These are phyloP conservation scores for Phytopythium vexans DNA, from an alignment of 352 stramenopile genomes.

Conservation along the genomic window DNA sequence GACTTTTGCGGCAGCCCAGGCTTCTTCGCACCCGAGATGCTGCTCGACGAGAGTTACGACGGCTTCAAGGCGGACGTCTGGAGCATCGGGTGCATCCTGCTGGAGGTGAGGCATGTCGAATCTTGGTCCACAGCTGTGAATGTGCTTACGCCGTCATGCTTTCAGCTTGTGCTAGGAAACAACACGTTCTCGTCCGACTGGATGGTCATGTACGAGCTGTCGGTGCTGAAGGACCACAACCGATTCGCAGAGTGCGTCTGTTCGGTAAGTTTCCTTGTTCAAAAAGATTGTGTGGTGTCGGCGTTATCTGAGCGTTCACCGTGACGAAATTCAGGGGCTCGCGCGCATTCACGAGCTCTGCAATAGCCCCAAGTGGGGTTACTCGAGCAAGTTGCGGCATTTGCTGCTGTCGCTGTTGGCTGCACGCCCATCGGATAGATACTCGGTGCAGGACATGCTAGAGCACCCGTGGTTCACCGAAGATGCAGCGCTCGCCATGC, in stretches of 20 bases:
- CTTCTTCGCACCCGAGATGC: slow-evolving; percentile 86
- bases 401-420: slow-evolving; percentile 40
- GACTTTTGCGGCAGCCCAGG: slow-evolving; percentile 82
- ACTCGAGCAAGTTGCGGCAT: slow-evolving; percentile 42
- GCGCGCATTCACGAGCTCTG: slow-evolving; percentile 26
- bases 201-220: slow-evolving; percentile 82
- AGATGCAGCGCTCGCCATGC: neutral
- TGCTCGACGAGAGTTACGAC: slow-evolving; percentile 62
- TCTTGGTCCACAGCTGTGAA: neutral
- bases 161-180: slow-evolving; percentile 74
- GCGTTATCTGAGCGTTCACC: neutral
- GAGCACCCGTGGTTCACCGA: slow-evolving; percentile 44
- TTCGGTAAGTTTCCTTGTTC: slow-evolving; percentile 9
- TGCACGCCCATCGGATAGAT: slow-evolving; percentile 30
- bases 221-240: slow-evolving; percentile 60
- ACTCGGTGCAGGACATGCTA: slow-evolving; percentile 45
- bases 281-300: too few species aligned
- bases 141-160: neutral
- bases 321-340: slow-evolving; percentile 19
- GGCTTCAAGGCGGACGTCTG: slow-evolving; percentile 80
- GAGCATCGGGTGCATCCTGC: slow-evolving; percentile 81
- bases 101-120: slow-evolving; percentile 44
- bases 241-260: slow-evolving; percentile 43
- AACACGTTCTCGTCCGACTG: slow-evolving; percentile 76
- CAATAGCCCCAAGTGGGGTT: slow-evolving; percentile 33